Evolutionary conservation across 2,329 filamentous ascomycete genomes (phyloP).

Genomic region (Pyrenochaeta sp.): DNA sequence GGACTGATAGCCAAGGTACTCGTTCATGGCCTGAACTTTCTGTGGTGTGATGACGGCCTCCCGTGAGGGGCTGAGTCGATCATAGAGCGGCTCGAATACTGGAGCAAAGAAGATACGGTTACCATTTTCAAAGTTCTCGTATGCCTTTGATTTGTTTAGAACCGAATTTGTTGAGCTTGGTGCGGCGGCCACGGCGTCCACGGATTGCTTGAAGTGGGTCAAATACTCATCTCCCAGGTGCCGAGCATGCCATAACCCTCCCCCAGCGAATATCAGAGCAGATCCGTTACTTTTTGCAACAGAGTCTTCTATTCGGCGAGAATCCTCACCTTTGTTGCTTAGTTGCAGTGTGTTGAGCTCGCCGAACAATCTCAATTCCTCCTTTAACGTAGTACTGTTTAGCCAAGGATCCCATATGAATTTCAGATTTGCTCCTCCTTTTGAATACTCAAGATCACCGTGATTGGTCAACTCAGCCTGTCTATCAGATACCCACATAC

Average conservation of each 20-base stretch:
- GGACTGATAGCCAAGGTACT: slow-evolving; percentile 57
- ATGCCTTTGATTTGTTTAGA: slow-evolving; percentile 7
- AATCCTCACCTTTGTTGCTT: slow-evolving; percentile 1
- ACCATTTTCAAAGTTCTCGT: slow-evolving; percentile 25
- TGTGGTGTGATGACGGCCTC: slow-evolving; percentile 56
- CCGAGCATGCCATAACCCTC: slow-evolving; percentile 65
- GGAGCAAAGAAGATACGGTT: slow-evolving; percentile 56
- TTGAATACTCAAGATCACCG: slow-evolving; percentile 55
- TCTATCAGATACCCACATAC: slow-evolving; percentile 7
- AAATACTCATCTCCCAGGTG: slow-evolving; percentile 58
- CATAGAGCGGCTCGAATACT: slow-evolving; percentile 56
- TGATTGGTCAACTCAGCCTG: slow-evolving; percentile 34
- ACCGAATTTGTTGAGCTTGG: slow-evolving; percentile 16
- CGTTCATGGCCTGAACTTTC: slow-evolving; percentile 64
- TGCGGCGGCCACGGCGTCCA: slow-evolving; percentile 52
- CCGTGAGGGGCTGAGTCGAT: slow-evolving; percentile 53
- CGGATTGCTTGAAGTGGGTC: slow-evolving; percentile 55
- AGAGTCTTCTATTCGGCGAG: not conserved
- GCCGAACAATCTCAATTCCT: slow-evolving; percentile 53
- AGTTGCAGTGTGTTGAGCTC: slow-evolving; percentile 20
- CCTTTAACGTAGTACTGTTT: slow-evolving; percentile 58
- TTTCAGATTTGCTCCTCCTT: slow-evolving; percentile 58
- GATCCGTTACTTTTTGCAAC: slow-evolving; percentile 32
- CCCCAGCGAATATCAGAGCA: slow-evolving; percentile 62
- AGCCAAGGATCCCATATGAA: slow-evolving; percentile 72